A percentile compares a stretch with the other conserved stretches of the same genome.
These are phyloP conservation scores for Balansia obtecta DNA, from an alignment of 2,329 filamentous ascomycete species.

Conservation along the genomic window DNA sequence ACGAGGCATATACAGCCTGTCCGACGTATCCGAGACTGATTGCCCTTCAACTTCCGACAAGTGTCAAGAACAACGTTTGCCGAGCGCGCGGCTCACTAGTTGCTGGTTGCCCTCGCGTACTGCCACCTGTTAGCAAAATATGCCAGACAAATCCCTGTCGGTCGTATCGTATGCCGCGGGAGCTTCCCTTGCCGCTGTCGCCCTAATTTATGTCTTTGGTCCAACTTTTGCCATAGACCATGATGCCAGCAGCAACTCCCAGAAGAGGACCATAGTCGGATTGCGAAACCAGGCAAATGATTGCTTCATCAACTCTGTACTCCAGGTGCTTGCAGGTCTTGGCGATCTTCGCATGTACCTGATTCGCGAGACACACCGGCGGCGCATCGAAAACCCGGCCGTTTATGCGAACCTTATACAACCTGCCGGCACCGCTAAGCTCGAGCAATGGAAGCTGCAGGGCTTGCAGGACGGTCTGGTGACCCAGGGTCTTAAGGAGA, in stretches of 20 bases:
- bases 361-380: slow-evolving; percentile 79
- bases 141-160: slow-evolving; percentile 25
- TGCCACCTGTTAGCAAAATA: slow-evolving; percentile 7
- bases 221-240: slow-evolving; percentile 94
- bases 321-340: slow-evolving; percentile 84
- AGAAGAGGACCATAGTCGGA: slow-evolving; percentile 82
- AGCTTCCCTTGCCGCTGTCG: slow-evolving; percentile 86
- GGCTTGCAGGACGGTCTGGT: slow-evolving; percentile 70
- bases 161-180: slow-evolving; percentile 83
- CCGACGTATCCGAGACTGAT: background rate
- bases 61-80: background rate
- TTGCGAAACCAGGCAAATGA: slow-evolving; percentile 87
- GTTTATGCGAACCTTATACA: slow-evolving; percentile 57
- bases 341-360: slow-evolving; percentile 83
- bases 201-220: slow-evolving; percentile 92
- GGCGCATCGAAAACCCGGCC: slow-evolving; percentile 63
- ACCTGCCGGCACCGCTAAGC: slow-evolving; percentile 25
- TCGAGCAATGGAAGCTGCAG: slow-evolving; percentile 49
- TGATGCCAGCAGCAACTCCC: slow-evolving; percentile 47
- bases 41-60: background rate
- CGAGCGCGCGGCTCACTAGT: background rate
- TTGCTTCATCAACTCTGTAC: slow-evolving; percentile 91
- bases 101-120: slow-evolving; percentile 6
- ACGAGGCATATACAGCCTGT: background rate
- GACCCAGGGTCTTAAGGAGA: slow-evolving; percentile 79